Evolutionary conservation across 768 basidiomycete genomes (phyloP), one percentile per base, ranked within the genome.

Genomic region (Tubosaeta brunneosetosa): DNA sequence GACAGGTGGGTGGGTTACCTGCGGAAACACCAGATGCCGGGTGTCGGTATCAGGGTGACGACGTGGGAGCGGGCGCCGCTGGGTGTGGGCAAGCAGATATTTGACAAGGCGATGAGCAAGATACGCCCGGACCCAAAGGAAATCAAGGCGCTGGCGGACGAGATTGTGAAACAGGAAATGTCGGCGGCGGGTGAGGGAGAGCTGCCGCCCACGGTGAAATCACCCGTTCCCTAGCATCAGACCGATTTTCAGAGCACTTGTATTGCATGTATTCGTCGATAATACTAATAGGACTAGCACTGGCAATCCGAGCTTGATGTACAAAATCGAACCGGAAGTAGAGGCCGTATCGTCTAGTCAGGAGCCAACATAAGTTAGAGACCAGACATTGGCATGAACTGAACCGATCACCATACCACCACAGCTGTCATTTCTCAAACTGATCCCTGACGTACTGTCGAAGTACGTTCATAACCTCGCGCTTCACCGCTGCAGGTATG

Each of bases 41-140:
- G 95, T 29, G 91, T 98, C 1, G 94, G 93, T 22, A 84, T 97
- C 76, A 77, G 88, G 57, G 81, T 86, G 19, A 83, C 86, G 45
- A 79, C 79, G 54, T 93, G 91, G 84, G 85, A 92, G 62, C 71
- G 78, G 72, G 73, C 75, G 68, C 75, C 84, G 66, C 31, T 77
- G 69, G 74, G 84, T 58, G 58, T 78, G 70, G 80, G 80, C 8
- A 59, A 66, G 46, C 68, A 73, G 65, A 69, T 69, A 49, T 56
- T 71, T 49, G 68, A 72, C 50, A 51, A 65, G 40, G 69, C 71
- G 29, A 66, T 73, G 63, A 65, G 66, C 48, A 61, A 65, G 42
- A 57, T 76, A 57, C 67, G 68, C 3, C 57, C 57, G n/a, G 59
- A 58, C 40, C 63, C 66, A 19, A 66, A 67, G 47, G 67, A 70